Conservation (phyloP, 2,329 filamentous ascomycete species). For the Tolypocladium amazonense region DNA sequence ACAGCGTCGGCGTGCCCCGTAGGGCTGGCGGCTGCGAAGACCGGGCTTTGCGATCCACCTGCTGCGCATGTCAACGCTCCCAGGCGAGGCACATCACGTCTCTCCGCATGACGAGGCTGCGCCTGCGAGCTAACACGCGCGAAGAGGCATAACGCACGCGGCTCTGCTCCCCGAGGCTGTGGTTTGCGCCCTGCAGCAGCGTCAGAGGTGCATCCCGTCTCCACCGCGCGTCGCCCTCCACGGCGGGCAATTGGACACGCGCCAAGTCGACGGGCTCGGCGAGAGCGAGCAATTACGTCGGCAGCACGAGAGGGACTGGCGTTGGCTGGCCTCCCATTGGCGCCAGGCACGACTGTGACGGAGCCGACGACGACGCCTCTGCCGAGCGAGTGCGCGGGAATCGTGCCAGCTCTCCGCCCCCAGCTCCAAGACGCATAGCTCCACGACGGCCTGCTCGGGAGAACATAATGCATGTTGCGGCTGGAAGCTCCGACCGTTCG, state of each 20-base stretch:
- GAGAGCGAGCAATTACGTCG: background rate
- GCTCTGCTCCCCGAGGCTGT: background rate
- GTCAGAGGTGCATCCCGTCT: conserved; percentile 1
- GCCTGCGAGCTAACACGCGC: background rate
- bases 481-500: background rate
- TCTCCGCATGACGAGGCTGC: background rate
- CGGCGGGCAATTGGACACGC: background rate
- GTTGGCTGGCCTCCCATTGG: background rate
- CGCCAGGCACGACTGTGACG: background rate
- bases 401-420: background rate
- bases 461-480: background rate
- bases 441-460: background rate
- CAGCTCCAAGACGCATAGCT: background rate
- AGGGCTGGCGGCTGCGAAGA: background rate
- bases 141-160: background rate
- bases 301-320: background rate
- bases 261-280: background rate
- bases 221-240: background rate
- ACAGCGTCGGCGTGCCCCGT: background rate
- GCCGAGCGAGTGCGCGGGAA: background rate
- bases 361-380: background rate
- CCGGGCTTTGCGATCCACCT: background rate
- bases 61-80: no score
- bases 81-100: no score
- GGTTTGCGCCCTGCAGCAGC: background rate